These are phyloP conservation scores for Cryptococcus floricola DNA, from an alignment of 1,284 basidiomycete genomes.

Conservation along the genomic window DNA sequence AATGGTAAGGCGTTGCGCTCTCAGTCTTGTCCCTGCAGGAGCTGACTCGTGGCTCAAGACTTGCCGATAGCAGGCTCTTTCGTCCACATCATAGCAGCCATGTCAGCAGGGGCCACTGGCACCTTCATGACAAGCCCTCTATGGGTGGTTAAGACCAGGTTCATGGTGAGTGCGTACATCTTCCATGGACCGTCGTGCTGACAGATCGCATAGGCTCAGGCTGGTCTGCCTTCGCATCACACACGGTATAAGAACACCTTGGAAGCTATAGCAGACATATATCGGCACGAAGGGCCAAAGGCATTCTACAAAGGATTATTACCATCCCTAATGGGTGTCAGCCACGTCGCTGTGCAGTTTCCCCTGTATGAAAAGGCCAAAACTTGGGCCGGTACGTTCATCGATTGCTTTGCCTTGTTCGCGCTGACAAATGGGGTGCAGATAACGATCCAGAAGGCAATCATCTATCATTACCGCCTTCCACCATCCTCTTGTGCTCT, in stretches of 20 bases:
- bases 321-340: conserved; percentile 81
- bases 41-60: conserved; percentile 7
- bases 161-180: conserved; percentile 67
- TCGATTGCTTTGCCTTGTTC: neutral
- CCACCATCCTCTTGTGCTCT: conserved; percentile 77
- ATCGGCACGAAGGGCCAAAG: conserved; percentile 71
- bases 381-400: conserved; percentile 66
- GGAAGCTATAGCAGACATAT: conserved; percentile 81
- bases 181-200: neutral
- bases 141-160: conserved; percentile 96
- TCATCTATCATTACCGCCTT: conserved; percentile 58
- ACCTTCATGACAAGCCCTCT: conserved; percentile 88
- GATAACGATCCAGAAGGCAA: conserved; percentile 45
- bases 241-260: conserved; percentile 76
- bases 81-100: conserved; percentile 83
- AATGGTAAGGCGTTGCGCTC: conserved; percentile 25
- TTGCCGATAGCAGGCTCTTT: conserved; percentile 24
- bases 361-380: conserved; percentile 93
- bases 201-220: conserved; percentile 37
- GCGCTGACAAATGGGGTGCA: neutral
- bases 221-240: conserved; percentile 63
- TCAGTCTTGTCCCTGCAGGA: neutral
- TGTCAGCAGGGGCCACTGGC: conserved; percentile 84
- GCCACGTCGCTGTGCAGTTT: conserved; percentile 91
- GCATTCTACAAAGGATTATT: conserved; percentile 90